Evolutionary conservation across 768 basidiomycete genomes (phyloP).

Genomic region (Clitopilus passeckerianus): DNA sequence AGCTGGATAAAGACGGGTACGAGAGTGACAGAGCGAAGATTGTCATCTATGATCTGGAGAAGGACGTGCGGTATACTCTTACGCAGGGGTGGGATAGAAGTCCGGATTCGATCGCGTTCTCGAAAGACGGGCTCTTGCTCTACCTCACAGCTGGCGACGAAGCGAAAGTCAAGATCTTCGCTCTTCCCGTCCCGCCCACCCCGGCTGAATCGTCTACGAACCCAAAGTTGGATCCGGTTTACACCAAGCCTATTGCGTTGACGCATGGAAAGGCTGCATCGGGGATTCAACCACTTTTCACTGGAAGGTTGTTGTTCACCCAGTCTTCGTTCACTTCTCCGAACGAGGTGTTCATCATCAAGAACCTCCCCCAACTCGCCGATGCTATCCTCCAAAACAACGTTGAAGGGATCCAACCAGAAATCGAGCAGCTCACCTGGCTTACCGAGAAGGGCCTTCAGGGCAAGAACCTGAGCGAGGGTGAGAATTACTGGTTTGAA

Average conservation of each 20-base stretch:
- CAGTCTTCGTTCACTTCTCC: slow-evolving; percentile 73
- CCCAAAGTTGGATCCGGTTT: slow-evolving; percentile 42
- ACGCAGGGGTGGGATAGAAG: slow-evolving; percentile 88
- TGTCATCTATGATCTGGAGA: slow-evolving; percentile 71
- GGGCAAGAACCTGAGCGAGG: slow-evolving; percentile 52
- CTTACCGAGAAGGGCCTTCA: slow-evolving; percentile 56
- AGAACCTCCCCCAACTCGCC: slow-evolving; percentile 40
- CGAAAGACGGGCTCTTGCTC: slow-evolving; percentile 59
- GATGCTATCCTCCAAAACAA: slow-evolving; percentile 29
- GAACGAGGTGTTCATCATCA: slow-evolving; percentile 71
- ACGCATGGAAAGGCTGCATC: slow-evolving; percentile 55
- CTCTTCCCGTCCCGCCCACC: slow-evolving; percentile 60
- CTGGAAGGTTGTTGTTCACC: slow-evolving; percentile 64
- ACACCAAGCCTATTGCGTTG: slow-evolving; percentile 50
- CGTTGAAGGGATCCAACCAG: slow-evolving; percentile 22
- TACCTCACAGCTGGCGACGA: slow-evolving; percentile 77
- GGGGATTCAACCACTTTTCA: slow-evolving; percentile 55
- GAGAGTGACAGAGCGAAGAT: slow-evolving; percentile 85
- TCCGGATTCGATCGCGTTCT: slow-evolving; percentile 66
- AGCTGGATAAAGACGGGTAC: slow-evolving; percentile 83
- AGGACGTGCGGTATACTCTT: slow-evolving; percentile 63
- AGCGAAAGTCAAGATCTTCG: slow-evolving; percentile 72
- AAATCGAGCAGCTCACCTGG: slow-evolving; percentile 55
- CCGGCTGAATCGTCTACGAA: slow-evolving; percentile 50
- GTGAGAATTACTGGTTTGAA: slow-evolving; percentile 87